Conservation (phyloP, 495 filamentous ascomycete genomes). For the Neurospora sp. region DNA sequence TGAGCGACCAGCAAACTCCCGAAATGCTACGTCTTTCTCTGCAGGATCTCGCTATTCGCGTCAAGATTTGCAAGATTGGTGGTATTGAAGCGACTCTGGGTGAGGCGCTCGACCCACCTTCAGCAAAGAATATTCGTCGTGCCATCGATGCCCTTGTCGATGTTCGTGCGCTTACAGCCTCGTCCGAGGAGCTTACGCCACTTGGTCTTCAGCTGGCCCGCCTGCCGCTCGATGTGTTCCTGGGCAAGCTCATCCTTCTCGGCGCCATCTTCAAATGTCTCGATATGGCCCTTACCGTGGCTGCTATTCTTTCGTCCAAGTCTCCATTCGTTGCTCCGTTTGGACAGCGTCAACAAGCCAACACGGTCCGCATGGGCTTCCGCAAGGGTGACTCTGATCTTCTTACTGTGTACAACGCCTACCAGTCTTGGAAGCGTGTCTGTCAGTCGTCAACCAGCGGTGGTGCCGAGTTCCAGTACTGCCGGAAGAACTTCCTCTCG, state of each 20-base stretch:
- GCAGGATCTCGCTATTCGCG: constrained; percentile 88
- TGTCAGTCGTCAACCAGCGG: constrained; percentile 50
- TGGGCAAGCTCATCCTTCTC: constrained; percentile 84
- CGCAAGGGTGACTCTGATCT: constrained; percentile 83
- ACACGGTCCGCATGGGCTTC: constrained; percentile 65
- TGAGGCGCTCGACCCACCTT: constrained; percentile 86
- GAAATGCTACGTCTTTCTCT: constrained; percentile 90
- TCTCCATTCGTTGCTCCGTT: constrained; percentile 84
- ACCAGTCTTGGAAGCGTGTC: constrained; percentile 72
- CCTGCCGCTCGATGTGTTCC: constrained; percentile 82
- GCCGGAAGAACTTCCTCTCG: constrained; percentile 82
- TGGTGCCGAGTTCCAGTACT: constrained; percentile 71
- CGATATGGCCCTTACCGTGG: constrained; percentile 81
- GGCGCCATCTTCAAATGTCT: constrained; percentile 80
- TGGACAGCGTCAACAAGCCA: constrained; percentile 69
- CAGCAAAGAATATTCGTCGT: constrained; percentile 77
- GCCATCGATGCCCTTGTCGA: constrained; percentile 89
- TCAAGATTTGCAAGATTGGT: constrained; percentile 93
- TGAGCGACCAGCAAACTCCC: constrained; percentile 85
- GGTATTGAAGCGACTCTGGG: constrained; percentile 80
- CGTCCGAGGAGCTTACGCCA: constrained; percentile 69
- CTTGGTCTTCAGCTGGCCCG: constrained; percentile 79
- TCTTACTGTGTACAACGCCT: constrained; percentile 86
- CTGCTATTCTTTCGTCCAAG: constrained; percentile 87
- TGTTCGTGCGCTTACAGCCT: constrained; percentile 72